Base-by-base conservation (phyloP, 2,329 filamentous ascomycete genomes). In the Neoascochyta sp. region DNA sequence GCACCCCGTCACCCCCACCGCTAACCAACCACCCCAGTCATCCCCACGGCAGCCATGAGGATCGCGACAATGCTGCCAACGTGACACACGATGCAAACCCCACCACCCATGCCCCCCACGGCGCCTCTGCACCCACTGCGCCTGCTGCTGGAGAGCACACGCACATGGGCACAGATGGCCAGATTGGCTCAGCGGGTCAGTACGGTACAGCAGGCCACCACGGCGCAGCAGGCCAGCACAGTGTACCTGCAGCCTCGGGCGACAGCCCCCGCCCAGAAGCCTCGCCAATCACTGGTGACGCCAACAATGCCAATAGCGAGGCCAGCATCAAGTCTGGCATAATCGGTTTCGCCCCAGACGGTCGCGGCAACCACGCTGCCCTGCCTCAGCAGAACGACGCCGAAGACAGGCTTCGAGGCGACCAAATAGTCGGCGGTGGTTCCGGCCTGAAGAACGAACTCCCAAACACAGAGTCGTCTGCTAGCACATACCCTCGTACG, bases 291-390 rank as follows among this genome's bases (percentile, higher is more conserved):
- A n/a, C n/a, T n/a, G 27, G 34, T 17, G 34, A 29, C 19, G 22
- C 43, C 10, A 39, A 28, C 15, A 42, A 53, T 9, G 52, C 44
- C 4, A 34, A 42, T 7, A 65, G 59, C 36, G 51, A 49, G 16
- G 55, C 57, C 11, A 64, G 60, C 41, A 61, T 65, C 51, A 64
- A 64, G 45, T 64, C 60, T 34, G 62, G 60, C 27, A 59, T 65
- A 9, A 56, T 63, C 28, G 63, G 64, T 7, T 57, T 58, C 29
- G 43, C 49, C 8, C 42, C 48, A 31, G 29, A 27, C n/a, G 27
- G 34, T 4, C 16, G 30, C 7, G 46, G 53, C 15, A 39, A 27
- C 12, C 55, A 60, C 35, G 53, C 55, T 29, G 53, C 54, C 13
- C 18, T 52, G 34, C 32, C 45, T 11, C 39, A 39, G 16, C 36